These are phyloP conservation scores for Lentithecium fluviatile DNA, from an alignment of 495 filamentous ascomycete species.

Conservation along the genomic window DNA sequence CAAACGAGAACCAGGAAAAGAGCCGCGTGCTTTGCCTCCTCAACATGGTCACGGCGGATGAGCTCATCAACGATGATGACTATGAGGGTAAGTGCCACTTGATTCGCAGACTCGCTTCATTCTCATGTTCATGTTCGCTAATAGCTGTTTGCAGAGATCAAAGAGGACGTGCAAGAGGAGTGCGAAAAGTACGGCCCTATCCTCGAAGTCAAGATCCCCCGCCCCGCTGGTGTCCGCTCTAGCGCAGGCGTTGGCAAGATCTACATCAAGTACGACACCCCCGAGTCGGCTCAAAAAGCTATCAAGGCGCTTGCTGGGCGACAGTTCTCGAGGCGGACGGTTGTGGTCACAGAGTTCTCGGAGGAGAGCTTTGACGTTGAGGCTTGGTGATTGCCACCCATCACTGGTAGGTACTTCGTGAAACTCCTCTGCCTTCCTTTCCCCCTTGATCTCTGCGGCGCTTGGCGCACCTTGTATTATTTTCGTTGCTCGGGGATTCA, in stretches of 20 bases:
- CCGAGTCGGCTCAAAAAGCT: conserved; percentile 77
- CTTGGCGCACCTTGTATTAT: too few relatives aligned
- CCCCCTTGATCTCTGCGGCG: too few relatives aligned
- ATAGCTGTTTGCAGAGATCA: conserved; percentile 68
- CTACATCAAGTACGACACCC: conserved; percentile 83
- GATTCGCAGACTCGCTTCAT: too few relatives aligned
- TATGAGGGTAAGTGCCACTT: conserved; percentile 84
- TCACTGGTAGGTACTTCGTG: too few relatives aligned
- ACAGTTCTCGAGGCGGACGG: conserved; percentile 93
- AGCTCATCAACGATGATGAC: conserved; percentile 89
- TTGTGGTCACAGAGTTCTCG: conserved; percentile 92
- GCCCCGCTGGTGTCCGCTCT: conserved; percentile 76
- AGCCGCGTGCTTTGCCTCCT: conserved; percentile 83
- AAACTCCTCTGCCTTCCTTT: too few relatives aligned
- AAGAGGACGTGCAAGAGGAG: conserved; percentile 87
- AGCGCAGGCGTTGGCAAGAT: conserved; percentile 96
- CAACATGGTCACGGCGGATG: conserved; percentile 97
- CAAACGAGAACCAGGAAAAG: conserved; percentile 64
- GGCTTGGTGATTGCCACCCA: conserved; percentile 63
- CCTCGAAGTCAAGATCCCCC: conserved; percentile 83
- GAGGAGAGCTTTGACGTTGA: conserved; percentile 83
- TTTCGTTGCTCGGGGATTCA: neutral
- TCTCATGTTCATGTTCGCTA: conserved; percentile 19
- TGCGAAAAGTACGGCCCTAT: conserved; percentile 86
- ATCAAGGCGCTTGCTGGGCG: conserved; percentile 83